phyloP scores from a whole-genome alignment of 768 basidiomycete genomes.

The Termitomyces heimii region DNA sequence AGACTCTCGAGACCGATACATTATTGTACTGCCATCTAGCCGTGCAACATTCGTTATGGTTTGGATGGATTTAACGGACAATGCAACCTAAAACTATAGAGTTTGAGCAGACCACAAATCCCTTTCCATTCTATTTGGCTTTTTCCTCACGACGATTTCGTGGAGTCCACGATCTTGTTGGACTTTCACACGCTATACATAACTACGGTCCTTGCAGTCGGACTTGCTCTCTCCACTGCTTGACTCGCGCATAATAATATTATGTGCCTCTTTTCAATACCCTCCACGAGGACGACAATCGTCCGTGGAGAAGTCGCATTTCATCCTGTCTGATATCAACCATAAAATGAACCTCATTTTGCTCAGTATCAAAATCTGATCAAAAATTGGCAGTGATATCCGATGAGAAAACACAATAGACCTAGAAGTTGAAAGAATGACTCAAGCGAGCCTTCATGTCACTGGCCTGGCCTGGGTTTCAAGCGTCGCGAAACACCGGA shows the following conservation, averaged over 20 bases:
- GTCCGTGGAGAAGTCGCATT: background rate
- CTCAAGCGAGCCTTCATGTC: background rate
- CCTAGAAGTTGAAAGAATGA: no score
- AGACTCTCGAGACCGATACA: no score
- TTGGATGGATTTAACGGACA: background rate
- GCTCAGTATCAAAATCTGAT: background rate
- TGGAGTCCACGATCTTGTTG: background rate
- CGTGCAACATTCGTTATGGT: no score
- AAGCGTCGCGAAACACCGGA: background rate
- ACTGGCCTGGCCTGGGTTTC: background rate
- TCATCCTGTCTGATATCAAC: background rate
- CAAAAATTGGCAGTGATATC: no score
- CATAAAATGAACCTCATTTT: background rate
- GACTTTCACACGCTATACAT: background rate
- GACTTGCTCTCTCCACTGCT: background rate
- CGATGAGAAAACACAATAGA: no score
- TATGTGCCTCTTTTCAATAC: background rate
- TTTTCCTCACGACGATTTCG: background rate
- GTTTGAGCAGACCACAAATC: background rate
- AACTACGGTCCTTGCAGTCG: background rate
- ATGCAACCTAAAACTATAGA: background rate
- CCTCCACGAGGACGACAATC: background rate
- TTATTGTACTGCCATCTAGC: no score
- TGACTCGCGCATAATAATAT: background rate
- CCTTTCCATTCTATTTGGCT: background rate